Evolutionary conservation across 768 basidiomycete species (phyloP).

Genomic region (Leccinum rimulosum): DNA sequence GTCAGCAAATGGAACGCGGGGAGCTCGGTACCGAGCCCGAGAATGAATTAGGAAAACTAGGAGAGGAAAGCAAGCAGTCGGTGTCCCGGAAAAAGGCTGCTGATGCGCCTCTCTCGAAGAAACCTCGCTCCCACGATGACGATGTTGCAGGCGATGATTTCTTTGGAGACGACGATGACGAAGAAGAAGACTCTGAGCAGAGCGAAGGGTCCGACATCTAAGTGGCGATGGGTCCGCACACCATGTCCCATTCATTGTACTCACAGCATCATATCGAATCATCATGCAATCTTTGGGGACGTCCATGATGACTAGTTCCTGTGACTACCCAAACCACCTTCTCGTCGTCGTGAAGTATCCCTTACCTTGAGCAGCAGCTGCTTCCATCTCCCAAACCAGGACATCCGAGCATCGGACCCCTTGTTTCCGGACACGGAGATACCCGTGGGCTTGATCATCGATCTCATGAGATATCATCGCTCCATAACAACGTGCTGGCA

Average conservation of each 20-base stretch:
- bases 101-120: slow-evolving; percentile 2
- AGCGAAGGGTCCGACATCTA: slow-evolving; percentile 17
- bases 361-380: background rate
- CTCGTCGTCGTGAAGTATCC: background rate
- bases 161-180: slow-evolving; percentile 28
- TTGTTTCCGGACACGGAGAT: background rate
- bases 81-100: slow-evolving; percentile 3
- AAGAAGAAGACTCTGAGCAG: slow-evolving; percentile 12
- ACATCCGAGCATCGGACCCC: background rate
- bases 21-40: slow-evolving; percentile 65
- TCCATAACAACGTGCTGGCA: slow-evolving; percentile 1
- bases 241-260: slow-evolving; percentile 51
- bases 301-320: background rate
- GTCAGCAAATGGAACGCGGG: slow-evolving; percentile 56
- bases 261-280: slow-evolving; percentile 61
- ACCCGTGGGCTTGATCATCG: background rate
- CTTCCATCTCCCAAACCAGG: background rate
- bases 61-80: slow-evolving; percentile 5
- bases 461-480: background rate
- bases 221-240: background rate
- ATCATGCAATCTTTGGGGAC: background rate
- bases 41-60: slow-evolving; percentile 24
- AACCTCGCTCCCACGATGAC: slow-evolving; percentile 7
- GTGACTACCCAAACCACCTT: background rate
- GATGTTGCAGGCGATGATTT: slow-evolving; percentile 26